Conservation (phyloP, 1,139 yeast genomes). For the Pichia sp. region DNA sequence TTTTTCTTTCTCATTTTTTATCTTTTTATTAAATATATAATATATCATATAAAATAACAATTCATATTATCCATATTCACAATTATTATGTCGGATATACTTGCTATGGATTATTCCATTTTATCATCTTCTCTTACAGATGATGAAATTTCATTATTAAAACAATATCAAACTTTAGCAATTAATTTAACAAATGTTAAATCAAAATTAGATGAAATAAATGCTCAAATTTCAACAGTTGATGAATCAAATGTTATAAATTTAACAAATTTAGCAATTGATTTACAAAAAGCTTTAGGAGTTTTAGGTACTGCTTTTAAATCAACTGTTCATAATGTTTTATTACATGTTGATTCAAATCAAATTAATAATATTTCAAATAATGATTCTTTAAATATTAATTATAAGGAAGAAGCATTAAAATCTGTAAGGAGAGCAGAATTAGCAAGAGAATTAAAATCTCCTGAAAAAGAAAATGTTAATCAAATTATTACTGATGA, state of each 20-base stretch:
- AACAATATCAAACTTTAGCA: constrained; percentile 45
- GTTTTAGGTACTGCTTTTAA: constrained; percentile 60
- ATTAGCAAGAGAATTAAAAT: too few species aligned
- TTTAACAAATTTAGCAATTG: constrained; percentile 33
- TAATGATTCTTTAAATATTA: not conserved
- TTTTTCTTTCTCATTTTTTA: not conserved
- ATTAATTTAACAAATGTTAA: constrained; percentile 32
- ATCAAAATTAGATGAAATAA: constrained; percentile 19
- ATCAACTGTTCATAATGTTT: constrained; percentile 52
- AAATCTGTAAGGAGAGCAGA: too few species aligned
- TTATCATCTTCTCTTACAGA: constrained; percentile 7
- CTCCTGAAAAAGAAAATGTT: too few species aligned
- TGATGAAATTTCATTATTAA: constrained; percentile 22
- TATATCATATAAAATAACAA: too few species aligned
- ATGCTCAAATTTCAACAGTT: constrained; percentile 8
- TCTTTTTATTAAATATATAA: too few species aligned
- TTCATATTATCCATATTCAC: not conserved
- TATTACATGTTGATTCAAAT: constrained; percentile 33
- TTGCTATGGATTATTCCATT: constrained; percentile 7
- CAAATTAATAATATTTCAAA: constrained; percentile 9
- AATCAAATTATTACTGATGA: too few species aligned
- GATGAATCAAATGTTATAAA: constrained; percentile 1
- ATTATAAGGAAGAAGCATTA: too few species aligned
- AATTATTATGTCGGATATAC: constrained; percentile 10
- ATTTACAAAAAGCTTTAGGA: constrained; percentile 57